These are phyloP conservation scores for Mortierella sp. DNA, from an alignment of 371 early-diverging fungal species.

Conservation along the genomic window DNA sequence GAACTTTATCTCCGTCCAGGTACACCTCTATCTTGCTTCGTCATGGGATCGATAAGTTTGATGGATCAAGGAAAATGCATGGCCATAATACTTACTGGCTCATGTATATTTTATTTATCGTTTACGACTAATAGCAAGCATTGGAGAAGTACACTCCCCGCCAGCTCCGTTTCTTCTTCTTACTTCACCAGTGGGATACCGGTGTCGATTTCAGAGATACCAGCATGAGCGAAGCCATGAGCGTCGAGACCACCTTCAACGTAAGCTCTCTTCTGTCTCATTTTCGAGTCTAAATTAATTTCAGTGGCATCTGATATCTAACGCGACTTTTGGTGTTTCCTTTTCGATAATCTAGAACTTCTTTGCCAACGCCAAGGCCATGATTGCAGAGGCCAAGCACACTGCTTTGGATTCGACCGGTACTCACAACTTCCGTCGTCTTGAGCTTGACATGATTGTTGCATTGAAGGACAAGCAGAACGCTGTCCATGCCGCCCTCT, in stretches of 20 bases:
- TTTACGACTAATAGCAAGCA: slow-evolving; percentile 72
- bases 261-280: slow-evolving; percentile 56
- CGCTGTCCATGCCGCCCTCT: slow-evolving; percentile 88
- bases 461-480: slow-evolving; percentile 71
- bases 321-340: neutral
- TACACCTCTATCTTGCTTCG: slow-evolving; percentile 19
- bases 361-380: slow-evolving; percentile 84
- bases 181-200: slow-evolving; percentile 94
- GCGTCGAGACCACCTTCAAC: slow-evolving; percentile 82
- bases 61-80: neutral
- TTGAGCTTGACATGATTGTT: slow-evolving; percentile 65
- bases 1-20: slow-evolving; percentile 97
- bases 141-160: slow-evolving; percentile 87
- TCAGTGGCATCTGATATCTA: neutral
- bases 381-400: slow-evolving; percentile 72
- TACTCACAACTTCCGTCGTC: slow-evolving; percentile 76
- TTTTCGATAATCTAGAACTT: slow-evolving; percentile 75
- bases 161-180: slow-evolving; percentile 96
- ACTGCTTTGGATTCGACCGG: slow-evolving; percentile 68
- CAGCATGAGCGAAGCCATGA: slow-evolving; percentile 89
- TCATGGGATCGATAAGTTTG: neutral
- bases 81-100: neutral
- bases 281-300: neutral
- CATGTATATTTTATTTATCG: neutral
- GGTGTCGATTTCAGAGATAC: slow-evolving; percentile 92